Percentiles rank a stretch among this genome's conserved stretches.
phyloP scores from a whole-genome alignment of 2,329 filamentous ascomycete species.

The Apiospora marii region DNA sequence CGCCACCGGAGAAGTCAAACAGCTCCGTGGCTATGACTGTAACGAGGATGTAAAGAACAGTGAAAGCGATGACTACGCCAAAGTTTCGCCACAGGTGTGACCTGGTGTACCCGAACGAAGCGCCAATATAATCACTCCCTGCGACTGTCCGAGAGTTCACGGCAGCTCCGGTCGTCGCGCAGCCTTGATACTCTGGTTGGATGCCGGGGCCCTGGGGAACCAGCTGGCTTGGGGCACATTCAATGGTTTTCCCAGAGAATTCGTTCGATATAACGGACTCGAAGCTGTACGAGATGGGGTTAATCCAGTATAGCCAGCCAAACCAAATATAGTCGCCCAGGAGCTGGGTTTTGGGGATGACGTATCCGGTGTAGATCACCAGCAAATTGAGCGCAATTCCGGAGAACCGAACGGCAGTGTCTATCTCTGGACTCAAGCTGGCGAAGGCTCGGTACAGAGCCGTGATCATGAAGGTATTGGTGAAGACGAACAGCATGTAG shows the following conservation, averaged over 20 bases:
- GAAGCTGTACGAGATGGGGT: constrained; percentile 71
- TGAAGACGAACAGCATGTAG: constrained; percentile 63
- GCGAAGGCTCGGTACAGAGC: constrained; percentile 44
- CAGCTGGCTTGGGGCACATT: constrained; percentile 52
- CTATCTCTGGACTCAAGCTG: constrained; percentile 50
- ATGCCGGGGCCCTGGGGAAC: constrained; percentile 54
- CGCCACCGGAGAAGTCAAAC: constrained; percentile 67
- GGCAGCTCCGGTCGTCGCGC: constrained; percentile 60
- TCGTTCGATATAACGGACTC: constrained; percentile 67
- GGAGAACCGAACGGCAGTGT: constrained; percentile 67
- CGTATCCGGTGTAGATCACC: constrained; percentile 73
- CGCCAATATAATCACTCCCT: constrained; percentile 63
- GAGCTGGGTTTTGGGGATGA: constrained; percentile 64
- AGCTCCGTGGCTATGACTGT: constrained; percentile 75
- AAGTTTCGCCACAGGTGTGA: constrained; percentile 78
- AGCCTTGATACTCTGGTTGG: constrained; percentile 58
- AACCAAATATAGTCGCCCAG: constrained; percentile 72
- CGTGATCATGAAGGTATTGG: constrained; percentile 40
- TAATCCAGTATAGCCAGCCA: constrained; percentile 71
- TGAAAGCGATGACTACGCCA: constrained; percentile 79
- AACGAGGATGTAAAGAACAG: constrained; percentile 75
- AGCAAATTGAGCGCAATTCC: constrained; percentile 66
- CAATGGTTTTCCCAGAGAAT: constrained; percentile 60
- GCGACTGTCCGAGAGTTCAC: constrained; percentile 56
- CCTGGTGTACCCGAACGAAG: constrained; percentile 61